Conservation (phyloP, 192 early-diverging fungal genomes). For the Mortierella antarctica region DNA sequence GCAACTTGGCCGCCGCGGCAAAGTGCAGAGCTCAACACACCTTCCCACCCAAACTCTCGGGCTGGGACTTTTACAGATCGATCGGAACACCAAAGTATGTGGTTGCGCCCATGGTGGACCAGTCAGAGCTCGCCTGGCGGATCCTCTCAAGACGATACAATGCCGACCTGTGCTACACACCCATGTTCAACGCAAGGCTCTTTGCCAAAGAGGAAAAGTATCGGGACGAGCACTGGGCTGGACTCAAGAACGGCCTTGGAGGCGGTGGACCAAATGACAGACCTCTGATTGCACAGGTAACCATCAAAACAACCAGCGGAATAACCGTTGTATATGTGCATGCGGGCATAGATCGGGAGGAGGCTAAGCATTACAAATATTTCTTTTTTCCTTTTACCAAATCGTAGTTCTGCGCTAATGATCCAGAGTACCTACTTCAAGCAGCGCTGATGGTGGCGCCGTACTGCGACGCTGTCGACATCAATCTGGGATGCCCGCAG, state of each 20-base stretch:
- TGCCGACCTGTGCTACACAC: conserved; percentile 94
- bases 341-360: too few species aligned
- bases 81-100: conserved; percentile 81
- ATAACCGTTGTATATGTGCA: background rate
- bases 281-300: conserved; percentile 86
- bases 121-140: conserved; percentile 96
- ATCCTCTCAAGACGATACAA: conserved; percentile 88
- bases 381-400: background rate
- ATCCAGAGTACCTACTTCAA: conserved; percentile 81
- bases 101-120: conserved; percentile 98
- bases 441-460: conserved; percentile 87
- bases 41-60: conserved; percentile 66
- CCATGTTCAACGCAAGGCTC: conserved; percentile 95
- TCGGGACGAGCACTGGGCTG: conserved; percentile 79
- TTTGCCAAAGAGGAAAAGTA: conserved; percentile 81
- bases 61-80: conserved; percentile 84
- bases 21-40: conserved; percentile 29
- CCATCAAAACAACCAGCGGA: background rate
- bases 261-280: conserved; percentile 71
- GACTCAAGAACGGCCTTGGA: conserved; percentile 49
- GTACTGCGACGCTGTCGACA: conserved; percentile 92
- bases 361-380: too few species aligned
- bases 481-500: conserved; percentile 98
- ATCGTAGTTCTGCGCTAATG: conserved; percentile 95
- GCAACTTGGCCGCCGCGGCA: conserved; percentile 27